A percentile compares a stretch with the other conserved stretches of the same genome.
These are phyloP conservation scores for Pythium volutum DNA, from an alignment of 352 stramenopile species.

Conservation along the genomic window DNA sequence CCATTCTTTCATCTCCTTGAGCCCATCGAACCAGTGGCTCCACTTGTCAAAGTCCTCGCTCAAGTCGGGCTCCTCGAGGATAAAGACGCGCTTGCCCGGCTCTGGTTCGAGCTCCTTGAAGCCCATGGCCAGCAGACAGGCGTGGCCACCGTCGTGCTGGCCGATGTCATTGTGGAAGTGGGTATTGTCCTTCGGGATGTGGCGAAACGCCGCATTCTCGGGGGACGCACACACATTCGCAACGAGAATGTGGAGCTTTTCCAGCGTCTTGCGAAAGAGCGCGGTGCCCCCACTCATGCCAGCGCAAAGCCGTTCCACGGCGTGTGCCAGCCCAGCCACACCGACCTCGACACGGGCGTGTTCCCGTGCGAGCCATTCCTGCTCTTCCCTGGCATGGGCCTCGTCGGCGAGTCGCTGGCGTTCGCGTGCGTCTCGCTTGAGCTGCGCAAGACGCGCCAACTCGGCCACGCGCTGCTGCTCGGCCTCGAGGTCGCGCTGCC, in stretches of 20 bases:
- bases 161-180: slow-evolving; percentile 71
- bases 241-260: slow-evolving; percentile 53
- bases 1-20: slow-evolving; percentile 60
- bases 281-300: slow-evolving; percentile 21
- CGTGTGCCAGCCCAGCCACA: slow-evolving; percentile 36
- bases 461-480: slow-evolving; percentile 34
- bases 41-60: slow-evolving; percentile 70
- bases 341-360: slow-evolving; percentile 39
- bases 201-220: slow-evolving; percentile 65
- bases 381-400: slow-evolving; percentile 16
- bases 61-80: slow-evolving; percentile 77
- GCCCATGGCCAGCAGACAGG: slow-evolving; percentile 66
- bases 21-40: slow-evolving; percentile 76
- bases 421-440: slow-evolving; percentile 45
- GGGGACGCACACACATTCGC: slow-evolving; percentile 66
- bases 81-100: slow-evolving; percentile 45
- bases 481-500: slow-evolving; percentile 26
- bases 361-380: slow-evolving; percentile 28
- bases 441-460: slow-evolving; percentile 52
- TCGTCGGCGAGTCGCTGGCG: slow-evolving; percentile 25
- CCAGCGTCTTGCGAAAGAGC: slow-evolving; percentile 33
- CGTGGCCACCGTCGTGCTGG: slow-evolving; percentile 52
- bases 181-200: slow-evolving; percentile 69
- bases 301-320: slow-evolving; percentile 41
- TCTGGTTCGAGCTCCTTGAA: slow-evolving; percentile 63